Evolutionary conservation across 768 basidiomycete genomes (phyloP), one percentile per base, ranked within the genome.

Genomic region (Cantharellus cinnabarinus): DNA sequence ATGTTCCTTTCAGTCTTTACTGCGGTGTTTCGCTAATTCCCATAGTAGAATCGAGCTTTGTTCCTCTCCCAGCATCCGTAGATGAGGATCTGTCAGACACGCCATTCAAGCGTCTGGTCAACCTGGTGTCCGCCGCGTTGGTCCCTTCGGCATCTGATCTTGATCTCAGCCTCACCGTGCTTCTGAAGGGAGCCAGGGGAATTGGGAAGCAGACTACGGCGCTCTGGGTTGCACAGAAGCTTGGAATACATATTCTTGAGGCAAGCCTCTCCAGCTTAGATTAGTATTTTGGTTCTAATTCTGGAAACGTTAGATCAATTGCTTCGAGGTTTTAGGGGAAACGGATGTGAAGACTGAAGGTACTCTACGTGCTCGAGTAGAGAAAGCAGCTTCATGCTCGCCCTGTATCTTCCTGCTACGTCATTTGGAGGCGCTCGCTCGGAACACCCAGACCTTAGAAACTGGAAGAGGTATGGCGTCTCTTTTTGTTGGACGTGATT

Each of bases 391-490:
- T 14, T 70, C 75, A 2, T 89, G 85, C 66, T 79, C 88, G 0
- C 95, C 95, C 0, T 95, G 89, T 66, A 72, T 98, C 44, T 70
- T 98, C 20, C 70, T 95, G 1, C 69, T 99, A 42, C 76, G 83
- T 29, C 81, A 90, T 63, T 68, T 86, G 7, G 88, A 95, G 62
- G 94, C 88, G 3, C 70, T 98, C 15, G 75, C 76, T 3, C 77
- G 83, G 65, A 81, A 78, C 3, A 80, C 77, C 0, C 85, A 89
- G 65, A 70, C 73, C 1, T 65, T 75, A 15, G 82, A 85, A 63
- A 73, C 77, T 35, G 80, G 78, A 2, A 81, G 81, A 74, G 84
- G 84, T 83, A 59, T 37, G 67, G 20, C 20, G 20, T 4, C 2
- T 50, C 1, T 20, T 34, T n/a, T 39, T 61, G 50, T 34, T 34